A percentile compares a stretch with the other conserved stretches of the same genome.
Conservation (phyloP, 164 flowering plant species). For the Warburgia ugandensis region DNA sequence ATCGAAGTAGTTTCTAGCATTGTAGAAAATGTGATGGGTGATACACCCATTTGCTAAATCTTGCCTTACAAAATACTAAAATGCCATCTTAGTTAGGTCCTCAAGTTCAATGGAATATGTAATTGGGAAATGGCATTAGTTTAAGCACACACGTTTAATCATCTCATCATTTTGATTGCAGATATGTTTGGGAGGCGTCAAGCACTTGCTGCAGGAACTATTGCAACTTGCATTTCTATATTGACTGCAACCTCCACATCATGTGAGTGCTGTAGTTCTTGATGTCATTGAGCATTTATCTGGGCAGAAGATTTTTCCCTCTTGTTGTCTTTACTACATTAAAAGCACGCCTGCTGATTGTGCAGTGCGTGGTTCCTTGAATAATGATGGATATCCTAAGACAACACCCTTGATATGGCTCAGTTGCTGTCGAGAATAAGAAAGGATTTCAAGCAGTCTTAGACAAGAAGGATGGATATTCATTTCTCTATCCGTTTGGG, state of each 20-base stretch:
- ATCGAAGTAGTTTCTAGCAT: no score
- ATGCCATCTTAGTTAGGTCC: no score
- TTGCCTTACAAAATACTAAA: no score
- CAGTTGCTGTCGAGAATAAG: constrained; percentile 93
- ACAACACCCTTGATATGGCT: constrained; percentile 66
- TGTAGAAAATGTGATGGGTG: no score
- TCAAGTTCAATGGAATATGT: no score
- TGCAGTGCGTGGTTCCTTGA: constrained; percentile 39
- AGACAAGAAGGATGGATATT: constrained; percentile 83
- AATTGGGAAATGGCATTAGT: neutral
- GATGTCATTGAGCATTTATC: neutral
- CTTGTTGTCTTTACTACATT: constrained; percentile 21
- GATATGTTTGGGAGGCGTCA: constrained; percentile 54
- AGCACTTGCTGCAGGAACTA: constrained; percentile 40
- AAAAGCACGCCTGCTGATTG: constrained; percentile 37
- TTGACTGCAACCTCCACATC: constrained; percentile 27
- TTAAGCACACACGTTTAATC: neutral
- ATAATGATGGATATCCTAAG: constrained; percentile 51
- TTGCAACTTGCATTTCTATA: constrained; percentile 40
- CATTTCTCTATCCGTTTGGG: constrained; percentile 81
- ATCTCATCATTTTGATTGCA: constrained; percentile 18
- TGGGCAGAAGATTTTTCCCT: neutral
- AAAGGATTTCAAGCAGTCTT: constrained; percentile 65
- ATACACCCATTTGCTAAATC: no score
- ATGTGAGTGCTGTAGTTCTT: constrained; percentile 35